Conservation (phyloP, 2,329 filamentous ascomycete species). For the Fusarium siculi region DNA sequence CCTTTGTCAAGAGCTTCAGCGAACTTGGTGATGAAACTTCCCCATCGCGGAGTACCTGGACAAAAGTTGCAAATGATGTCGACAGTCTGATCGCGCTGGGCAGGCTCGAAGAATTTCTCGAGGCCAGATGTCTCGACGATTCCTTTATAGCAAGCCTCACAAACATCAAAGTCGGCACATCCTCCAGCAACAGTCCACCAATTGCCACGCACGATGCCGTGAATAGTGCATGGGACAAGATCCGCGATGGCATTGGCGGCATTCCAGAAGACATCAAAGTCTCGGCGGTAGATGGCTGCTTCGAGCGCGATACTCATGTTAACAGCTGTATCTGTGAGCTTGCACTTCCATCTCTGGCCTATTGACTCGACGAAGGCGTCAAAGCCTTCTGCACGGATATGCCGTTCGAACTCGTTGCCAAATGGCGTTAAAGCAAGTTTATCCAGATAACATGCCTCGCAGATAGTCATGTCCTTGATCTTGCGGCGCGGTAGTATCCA, state of each 20-base stretch:
- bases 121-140: slow-evolving; percentile 43
- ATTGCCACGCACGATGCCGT: slow-evolving; percentile 46
- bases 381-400: slow-evolving; percentile 30
- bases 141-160: slow-evolving; percentile 49
- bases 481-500: slow-evolving; percentile 44
- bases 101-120: slow-evolving; percentile 44
- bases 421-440: slow-evolving; percentile 46
- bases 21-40: slow-evolving; percentile 40
- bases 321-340: slow-evolving; percentile 35
- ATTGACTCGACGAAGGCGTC: slow-evolving; percentile 40
- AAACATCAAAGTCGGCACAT: slow-evolving; percentile 42
- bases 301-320: slow-evolving; percentile 43
- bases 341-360: slow-evolving; percentile 40
- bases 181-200: slow-evolving; percentile 49
- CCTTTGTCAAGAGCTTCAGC: slow-evolving; percentile 47
- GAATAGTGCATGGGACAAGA: slow-evolving; percentile 42
- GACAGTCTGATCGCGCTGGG: slow-evolving; percentile 17
- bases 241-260: slow-evolving; percentile 38
- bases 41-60: slow-evolving; percentile 39
- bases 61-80: slow-evolving; percentile 48
- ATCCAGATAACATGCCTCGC: slow-evolving; percentile 51
- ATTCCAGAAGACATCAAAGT: slow-evolving; percentile 44
- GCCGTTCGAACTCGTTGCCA: slow-evolving; percentile 42
- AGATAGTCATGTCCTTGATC: slow-evolving; percentile 45
- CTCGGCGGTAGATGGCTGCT: slow-evolving; percentile 36